phyloP scores from a whole-genome alignment of 805 yeast species.

The Blastobotrys attinorum region DNA sequence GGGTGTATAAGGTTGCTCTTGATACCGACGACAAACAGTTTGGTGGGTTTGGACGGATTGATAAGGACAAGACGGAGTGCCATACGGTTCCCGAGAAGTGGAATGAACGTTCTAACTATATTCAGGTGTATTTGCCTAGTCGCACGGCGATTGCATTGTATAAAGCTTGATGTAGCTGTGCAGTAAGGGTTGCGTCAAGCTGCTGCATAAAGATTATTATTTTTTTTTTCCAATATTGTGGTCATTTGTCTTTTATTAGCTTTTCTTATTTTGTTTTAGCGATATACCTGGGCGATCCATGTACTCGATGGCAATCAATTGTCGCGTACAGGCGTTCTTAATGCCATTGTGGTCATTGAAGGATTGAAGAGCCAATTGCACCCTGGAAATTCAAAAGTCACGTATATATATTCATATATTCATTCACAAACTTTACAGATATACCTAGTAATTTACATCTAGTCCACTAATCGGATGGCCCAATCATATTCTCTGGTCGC shows the following conservation, averaged over 20 bases:
- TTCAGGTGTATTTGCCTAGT: slow-evolving; percentile 75
- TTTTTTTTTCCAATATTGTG: too few relatives aligned
- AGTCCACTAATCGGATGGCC: slow-evolving; percentile 52
- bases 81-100: slow-evolving; percentile 69
- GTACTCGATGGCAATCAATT: too few relatives aligned
- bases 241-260: too few relatives aligned
- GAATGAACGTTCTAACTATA: slow-evolving; percentile 69
- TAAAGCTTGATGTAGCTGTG: too few relatives aligned
- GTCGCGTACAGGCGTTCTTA: too few relatives aligned
- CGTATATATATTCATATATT: too few relatives aligned
- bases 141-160: slow-evolving; percentile 64
- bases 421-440: not conserved
- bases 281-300: too few relatives aligned
- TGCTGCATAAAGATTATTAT: too few relatives aligned
- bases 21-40: slow-evolving; percentile 62
- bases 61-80: slow-evolving; percentile 42
- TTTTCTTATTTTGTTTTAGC: too few relatives aligned
- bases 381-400: not conserved
- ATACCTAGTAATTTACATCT: not conserved
- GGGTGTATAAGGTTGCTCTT: slow-evolving; percentile 65
- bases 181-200: not conserved
- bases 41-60: slow-evolving; percentile 80
- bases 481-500: slow-evolving; percentile 95
- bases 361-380: not conserved
- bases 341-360: not conserved